Evolutionary conservation across 495 filamentous ascomycete genomes (phyloP), one percentile per base, ranked within the genome.

Genomic region (Mycothermus thermophilus): DNA sequence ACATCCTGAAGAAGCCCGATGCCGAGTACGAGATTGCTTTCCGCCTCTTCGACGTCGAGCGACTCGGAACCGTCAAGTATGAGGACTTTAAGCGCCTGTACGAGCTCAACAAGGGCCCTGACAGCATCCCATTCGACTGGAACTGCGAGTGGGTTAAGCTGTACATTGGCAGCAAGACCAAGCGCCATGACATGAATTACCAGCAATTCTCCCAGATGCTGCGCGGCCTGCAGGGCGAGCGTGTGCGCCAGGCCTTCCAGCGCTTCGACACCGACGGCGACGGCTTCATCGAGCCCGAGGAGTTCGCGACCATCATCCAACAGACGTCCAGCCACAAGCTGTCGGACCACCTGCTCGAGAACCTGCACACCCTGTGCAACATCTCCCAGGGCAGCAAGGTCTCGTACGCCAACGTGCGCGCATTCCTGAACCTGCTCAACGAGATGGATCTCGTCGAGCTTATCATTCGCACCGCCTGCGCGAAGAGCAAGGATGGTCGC

Each of bases 21-120:
- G 92, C 90, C 49, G 92, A 97, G 57, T 97, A 97, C 55, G 87
- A 97, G 60, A 95, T 97, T 44, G 88, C 87, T 4, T 97, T 95
- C 62, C 81, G 92, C 37, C 70, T 96, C 18, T 97, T 97, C 59
- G 90, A 96, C 46, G 58, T 79, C 41, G 73, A 90, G 17, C 74
- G 81, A 23, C 79, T 71, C 14, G 90, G 90, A 3, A 69, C 63
- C 14, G 82, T 97, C 47, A 85, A 83, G 47, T 93, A 84, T 46
- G 82, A 92, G 1, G 72, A 83, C 47, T 85, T 97, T 58, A 69
- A 79, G 47, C 66, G 69, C 22, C 66, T 86, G 22, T 93, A 87
- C 57, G 77, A 83, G 48, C 63, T 71, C 45, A 90, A 87, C 68
- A 93, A 85, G 64, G 77, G 74, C 2, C 59, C 71, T 2, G 69